A percentile compares a stretch with the other conserved stretches of the same genome.
These are phyloP conservation scores for Trichoderma gamsii DNA, from an alignment of 495 filamentous ascomycete species.

Conservation along the genomic window DNA sequence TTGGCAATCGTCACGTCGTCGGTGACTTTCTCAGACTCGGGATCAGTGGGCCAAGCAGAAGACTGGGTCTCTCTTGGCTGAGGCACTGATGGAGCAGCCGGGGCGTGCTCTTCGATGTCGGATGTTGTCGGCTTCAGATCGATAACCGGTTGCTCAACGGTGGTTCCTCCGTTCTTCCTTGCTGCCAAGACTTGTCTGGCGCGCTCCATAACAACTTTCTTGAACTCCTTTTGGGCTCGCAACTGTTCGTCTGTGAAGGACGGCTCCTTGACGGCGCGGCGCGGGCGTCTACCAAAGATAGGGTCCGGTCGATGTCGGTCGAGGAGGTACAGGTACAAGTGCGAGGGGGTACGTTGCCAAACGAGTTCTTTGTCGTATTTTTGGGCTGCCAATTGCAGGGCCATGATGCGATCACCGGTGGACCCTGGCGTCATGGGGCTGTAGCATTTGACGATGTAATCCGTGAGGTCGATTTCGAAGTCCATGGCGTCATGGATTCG, in stretches of 20 bases:
- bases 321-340: neutral
- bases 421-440: neutral
- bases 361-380: no score
- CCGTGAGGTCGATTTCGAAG: conserved; percentile 8
- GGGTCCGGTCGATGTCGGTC: neutral
- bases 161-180: neutral
- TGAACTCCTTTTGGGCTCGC: neutral
- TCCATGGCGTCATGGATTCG: conserved; percentile 13
- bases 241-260: neutral
- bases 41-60: conserved; percentile 4
- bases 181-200: neutral
- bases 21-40: neutral
- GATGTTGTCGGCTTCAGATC: conserved; percentile 1
- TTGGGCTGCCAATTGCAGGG: neutral
- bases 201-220: neutral
- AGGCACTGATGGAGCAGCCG: neutral
- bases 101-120: neutral
- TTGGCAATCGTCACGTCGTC: neutral
- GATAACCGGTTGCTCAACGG: neutral
- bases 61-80: neutral
- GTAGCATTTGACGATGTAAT: conserved; percentile 11
- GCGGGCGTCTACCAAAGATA: neutral
- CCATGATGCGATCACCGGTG: neutral
- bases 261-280: neutral
- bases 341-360: neutral